Conservation (phyloP, 192 early-diverging fungal species). For the Entomortierella lignicola region DNA sequence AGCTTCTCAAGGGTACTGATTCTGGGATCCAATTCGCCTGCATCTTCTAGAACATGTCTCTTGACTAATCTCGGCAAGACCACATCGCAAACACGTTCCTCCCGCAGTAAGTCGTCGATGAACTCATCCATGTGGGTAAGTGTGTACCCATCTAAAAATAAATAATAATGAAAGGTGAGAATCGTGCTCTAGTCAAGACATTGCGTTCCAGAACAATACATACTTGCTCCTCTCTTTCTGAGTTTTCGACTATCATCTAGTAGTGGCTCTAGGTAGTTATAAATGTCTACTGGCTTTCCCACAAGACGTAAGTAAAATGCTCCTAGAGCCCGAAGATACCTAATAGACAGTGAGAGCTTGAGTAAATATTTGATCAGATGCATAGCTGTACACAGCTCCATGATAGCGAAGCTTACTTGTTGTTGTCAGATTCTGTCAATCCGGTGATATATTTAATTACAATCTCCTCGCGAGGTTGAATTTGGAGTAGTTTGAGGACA, state of each 20-base stretch:
- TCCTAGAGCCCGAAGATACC: conserved; percentile 88
- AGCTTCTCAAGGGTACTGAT: conserved; percentile 79
- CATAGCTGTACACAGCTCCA: conserved; percentile 2
- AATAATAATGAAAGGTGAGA: background rate
- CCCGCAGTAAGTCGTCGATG: conserved; percentile 83
- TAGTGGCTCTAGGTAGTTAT: conserved; percentile 87
- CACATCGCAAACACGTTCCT: conserved; percentile 86
- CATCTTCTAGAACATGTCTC: conserved; percentile 85
- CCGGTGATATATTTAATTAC: conserved; percentile 80
- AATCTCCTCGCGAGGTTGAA: conserved; percentile 93
- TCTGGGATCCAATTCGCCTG: conserved; percentile 83
- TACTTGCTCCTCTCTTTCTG: conserved; percentile 65
- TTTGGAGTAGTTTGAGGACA: conserved; percentile 88
- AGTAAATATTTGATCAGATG: background rate
- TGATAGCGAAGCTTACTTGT: conserved; percentile 25
- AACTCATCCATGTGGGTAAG: conserved; percentile 90
- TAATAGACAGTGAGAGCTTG: conserved; percentile 5
- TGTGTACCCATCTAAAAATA: conserved; percentile 36
- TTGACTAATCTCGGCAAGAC: conserved; percentile 89
- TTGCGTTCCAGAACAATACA: background rate
- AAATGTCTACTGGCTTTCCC: conserved; percentile 80
- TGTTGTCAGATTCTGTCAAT: conserved; percentile 40
- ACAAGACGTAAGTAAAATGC: conserved; percentile 92
- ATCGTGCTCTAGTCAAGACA: too few species aligned
- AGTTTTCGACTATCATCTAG: conserved; percentile 91